Evolutionary conservation across 2,329 filamentous ascomycete genomes (phyloP), one percentile per base, ranked within the genome.

Genomic region (Coniella vitis): DNA sequence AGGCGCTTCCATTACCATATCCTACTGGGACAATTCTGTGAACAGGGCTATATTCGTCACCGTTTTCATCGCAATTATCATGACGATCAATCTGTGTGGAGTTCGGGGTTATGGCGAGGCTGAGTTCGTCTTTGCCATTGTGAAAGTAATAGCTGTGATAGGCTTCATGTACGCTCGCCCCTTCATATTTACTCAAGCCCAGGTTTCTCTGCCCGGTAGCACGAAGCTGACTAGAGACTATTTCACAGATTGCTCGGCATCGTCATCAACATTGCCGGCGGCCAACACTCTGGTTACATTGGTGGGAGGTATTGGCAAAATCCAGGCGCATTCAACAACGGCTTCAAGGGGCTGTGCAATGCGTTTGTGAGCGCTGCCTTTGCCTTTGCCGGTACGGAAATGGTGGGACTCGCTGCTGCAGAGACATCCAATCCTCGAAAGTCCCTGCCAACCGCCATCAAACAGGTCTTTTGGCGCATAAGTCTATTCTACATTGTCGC

Each of bases 381-480:
- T 59, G 74, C 86, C 52, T 90, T 89, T 58, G 79, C 83, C 2
- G 86, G 86, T 10, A 89, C 85, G 1, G 86, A 90, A 62, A 73
- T 88, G 10, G 83, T 89, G 42, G 86, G 86, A 46, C 76, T 90
- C 13, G 85, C 86, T 3, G 86, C 86, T 2, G 86, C 86, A 29
- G 86, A 90, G 63, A 86, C 86, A 1, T 80, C 77, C n/a, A 88
- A 89, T 60, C 86, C 86, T 3, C 77, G 84, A 50, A 87, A 93
- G 62, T 87, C 85, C 1, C 74, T 96, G 0, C 90, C 90, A 0
- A 89, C 83, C 0, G 90, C 90, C 12, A 82, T 94, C 60, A 95
- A 94, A 69, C 90, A 95, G 64, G 89, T 95, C 19, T 95, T 95
- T 66, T 96, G 90, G 90, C 84, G 90, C 60, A 95, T 95, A 61